Percentiles rank a stretch among this genome's conserved stretches.
Conservation (phyloP, 768 basidiomycete species). For the Kwoniella bestiolae region DNA sequence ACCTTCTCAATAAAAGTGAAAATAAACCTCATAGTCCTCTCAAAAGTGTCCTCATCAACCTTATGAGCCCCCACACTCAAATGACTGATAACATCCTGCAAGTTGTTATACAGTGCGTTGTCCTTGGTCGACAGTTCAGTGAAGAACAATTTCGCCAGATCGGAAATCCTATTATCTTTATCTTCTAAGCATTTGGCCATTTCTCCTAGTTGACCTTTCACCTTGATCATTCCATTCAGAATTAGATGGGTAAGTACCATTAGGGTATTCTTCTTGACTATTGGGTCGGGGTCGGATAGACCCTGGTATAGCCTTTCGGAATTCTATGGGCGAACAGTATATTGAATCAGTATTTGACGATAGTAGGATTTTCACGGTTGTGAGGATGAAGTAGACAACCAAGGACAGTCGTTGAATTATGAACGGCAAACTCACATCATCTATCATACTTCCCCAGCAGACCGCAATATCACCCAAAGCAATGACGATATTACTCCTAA, state of each 20-base stretch:
- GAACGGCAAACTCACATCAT: constrained; percentile 97
- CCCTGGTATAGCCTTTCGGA: constrained; percentile 88
- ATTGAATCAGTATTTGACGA: background rate
- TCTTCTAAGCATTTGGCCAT: constrained; percentile 99
- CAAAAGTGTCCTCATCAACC: constrained; percentile 89
- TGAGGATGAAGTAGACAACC: background rate
- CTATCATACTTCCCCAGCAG: constrained; percentile 95
- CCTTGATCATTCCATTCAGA: constrained; percentile 98
- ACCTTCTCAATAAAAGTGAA: constrained; percentile 98
- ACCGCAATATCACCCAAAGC: constrained; percentile 97
- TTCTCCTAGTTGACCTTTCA: constrained; percentile 97
- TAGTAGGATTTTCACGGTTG: background rate
- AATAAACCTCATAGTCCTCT: constrained; percentile 90
- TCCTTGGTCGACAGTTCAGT: constrained; percentile 94
- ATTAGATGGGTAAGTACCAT: constrained; percentile 98
- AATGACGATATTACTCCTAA: constrained; percentile 95
- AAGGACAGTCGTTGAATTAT: background rate
- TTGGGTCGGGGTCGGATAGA: constrained; percentile 78
- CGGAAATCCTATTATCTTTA: constrained; percentile 79
- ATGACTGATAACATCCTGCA: constrained; percentile 97
- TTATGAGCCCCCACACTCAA: constrained; percentile 87
- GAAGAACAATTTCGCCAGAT: constrained; percentile 98
- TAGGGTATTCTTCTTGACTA: constrained; percentile 98
- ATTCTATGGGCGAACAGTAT: constrained; percentile 39
- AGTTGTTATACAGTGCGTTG: constrained; percentile 97